phyloP scores from a whole-genome alignment of 805 yeast genomes.

The Martiniozyma abietophila region DNA sequence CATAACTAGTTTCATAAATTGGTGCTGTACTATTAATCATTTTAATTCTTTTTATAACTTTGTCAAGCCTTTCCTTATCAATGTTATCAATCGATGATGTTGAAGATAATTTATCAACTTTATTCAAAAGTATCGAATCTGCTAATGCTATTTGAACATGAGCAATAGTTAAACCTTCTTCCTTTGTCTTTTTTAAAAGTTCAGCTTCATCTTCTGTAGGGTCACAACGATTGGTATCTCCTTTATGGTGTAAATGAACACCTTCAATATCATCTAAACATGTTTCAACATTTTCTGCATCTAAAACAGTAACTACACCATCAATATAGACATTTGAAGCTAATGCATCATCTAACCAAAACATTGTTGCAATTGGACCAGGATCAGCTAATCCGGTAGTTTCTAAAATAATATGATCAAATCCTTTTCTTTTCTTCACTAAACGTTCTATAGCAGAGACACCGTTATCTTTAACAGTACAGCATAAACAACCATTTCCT shows the following conservation, averaged over 20 bases:
- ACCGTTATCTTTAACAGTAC: slow-evolving; percentile 92
- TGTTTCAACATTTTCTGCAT: slow-evolving; percentile 52
- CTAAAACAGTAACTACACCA: slow-evolving; percentile 85
- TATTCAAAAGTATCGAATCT: slow-evolving; percentile 73
- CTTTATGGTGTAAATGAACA: slow-evolving; percentile 52
- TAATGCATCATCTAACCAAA: slow-evolving; percentile 92
- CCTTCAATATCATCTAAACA: slow-evolving; percentile 51
- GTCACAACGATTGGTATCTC: too few relatives aligned
- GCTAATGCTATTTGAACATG: slow-evolving; percentile 87
- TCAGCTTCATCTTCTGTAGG: too few relatives aligned
- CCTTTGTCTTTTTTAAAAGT: slow-evolving; percentile 16
- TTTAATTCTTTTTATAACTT: slow-evolving; percentile 29
- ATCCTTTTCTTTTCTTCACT: slow-evolving; percentile 53
- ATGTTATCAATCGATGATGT: slow-evolving; percentile 11
- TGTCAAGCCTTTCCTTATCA: slow-evolving; percentile 7
- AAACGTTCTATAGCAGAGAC: slow-evolving; percentile 89
- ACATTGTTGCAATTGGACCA: slow-evolving; percentile 93
- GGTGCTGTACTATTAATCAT: slow-evolving; percentile 65
- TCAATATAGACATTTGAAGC: slow-evolving; percentile 80
- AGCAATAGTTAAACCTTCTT: slow-evolving; percentile 59
- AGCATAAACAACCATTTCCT: slow-evolving; percentile 95
- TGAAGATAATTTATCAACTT: slow-evolving; percentile 51
- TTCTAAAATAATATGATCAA: slow-evolving; percentile 87
- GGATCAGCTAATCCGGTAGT: slow-evolving; percentile 98
- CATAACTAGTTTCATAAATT: slow-evolving; percentile 56